Base-by-base conservation (phyloP, 164 flowering plant genomes). In the Platanus orientalis region DNA sequence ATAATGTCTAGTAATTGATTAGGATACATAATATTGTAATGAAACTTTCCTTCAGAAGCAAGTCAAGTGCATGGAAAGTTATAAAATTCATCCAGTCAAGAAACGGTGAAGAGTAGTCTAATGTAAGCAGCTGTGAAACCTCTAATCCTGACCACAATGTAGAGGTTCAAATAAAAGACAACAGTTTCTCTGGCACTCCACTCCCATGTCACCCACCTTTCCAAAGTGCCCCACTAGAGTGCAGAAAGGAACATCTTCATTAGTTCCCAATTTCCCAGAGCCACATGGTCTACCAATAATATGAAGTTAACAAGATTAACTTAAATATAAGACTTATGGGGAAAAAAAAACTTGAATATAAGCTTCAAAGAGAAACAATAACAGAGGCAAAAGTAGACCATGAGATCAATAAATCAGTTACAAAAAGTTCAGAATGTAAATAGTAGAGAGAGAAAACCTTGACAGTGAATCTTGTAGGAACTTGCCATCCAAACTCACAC, bases 401-500 rank as follows among this genome's bases (percentile, higher is more conserved):
- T 16, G 49, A 45, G 6, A 45, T 12, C 16, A 12, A 45, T 19
- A 16, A 45, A 45, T 13, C 6, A 45, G 49, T 42, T 42, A 45
- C 2, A 17, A 16, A 19, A 45, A 10, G 3, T 42, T 2, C 5
- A 10, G 17, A 42, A 10, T 42, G 25, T 45, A 45, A 45, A 45
- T 19, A 16, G 2, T 16, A 26, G 11, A 19, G 45, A 14, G 25
- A 61, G 55, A 48, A 25, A 66, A 95, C 97, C 94, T 92, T 78
- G 96, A 80, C 2, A 95, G 70, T 51, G 97, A 78, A 4, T 85
- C 88, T 71, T 90, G 97, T 19, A 95, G 66, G 72, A 95, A 95
- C 42, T 88, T 71, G 6, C 80, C 86, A 74, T 95, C 97, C 80
- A 90, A 83, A 74, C 99, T 95, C 53, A 95, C 97, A 14, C 96